Evolutionary conservation across 1,284 basidiomycete species (phyloP).

Genomic region (Melampsora americana): DNA sequence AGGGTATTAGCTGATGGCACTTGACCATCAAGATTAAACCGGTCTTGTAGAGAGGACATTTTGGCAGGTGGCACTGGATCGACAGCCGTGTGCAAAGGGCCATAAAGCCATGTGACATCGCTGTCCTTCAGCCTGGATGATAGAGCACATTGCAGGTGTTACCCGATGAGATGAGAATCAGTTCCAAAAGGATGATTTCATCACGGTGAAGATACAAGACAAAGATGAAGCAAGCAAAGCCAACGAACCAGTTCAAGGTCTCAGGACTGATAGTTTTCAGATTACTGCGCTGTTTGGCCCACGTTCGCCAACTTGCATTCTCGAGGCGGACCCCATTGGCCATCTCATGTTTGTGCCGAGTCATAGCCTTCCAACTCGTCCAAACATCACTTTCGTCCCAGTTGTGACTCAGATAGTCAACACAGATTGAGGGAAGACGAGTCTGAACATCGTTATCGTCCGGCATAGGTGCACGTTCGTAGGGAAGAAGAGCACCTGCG

Average conservation of each 20-base stretch:
- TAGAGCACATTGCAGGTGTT: conserved; percentile 35
- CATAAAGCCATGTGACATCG: conserved; percentile 98
- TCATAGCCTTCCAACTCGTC: conserved; percentile 98
- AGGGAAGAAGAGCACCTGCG: conserved; percentile 38
- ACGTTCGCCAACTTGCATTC: conserved; percentile 97
- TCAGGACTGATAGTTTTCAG: conserved; percentile 93
- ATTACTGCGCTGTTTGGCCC: conserved; percentile 98
- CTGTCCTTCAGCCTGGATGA: conserved; percentile 88
- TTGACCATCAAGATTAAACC: conserved; percentile 58
- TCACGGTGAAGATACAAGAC: conserved; percentile 39
- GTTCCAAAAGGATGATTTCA: conserved; percentile 36
- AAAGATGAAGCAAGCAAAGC: conserved; percentile 9
- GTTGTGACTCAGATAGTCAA: conserved; percentile 75
- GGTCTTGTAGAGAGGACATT: conserved; percentile 59
- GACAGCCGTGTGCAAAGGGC: conserved; percentile 85
- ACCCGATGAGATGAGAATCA: conserved; percentile 36
- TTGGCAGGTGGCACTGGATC: conserved; percentile 64
- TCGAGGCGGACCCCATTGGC: conserved; percentile 90
- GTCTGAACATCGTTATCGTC: conserved; percentile 60
- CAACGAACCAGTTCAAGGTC: conserved; percentile 89
- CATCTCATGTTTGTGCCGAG: conserved; percentile 95
- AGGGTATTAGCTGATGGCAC: conserved; percentile 53
- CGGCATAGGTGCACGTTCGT: conserved; percentile 51
- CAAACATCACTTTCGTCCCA: conserved; percentile 99
- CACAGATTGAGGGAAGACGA: conserved; percentile 62